Conservation (phyloP, 495 filamentous ascomycete species). For the Amphirosellinia nigrospora region DNA sequence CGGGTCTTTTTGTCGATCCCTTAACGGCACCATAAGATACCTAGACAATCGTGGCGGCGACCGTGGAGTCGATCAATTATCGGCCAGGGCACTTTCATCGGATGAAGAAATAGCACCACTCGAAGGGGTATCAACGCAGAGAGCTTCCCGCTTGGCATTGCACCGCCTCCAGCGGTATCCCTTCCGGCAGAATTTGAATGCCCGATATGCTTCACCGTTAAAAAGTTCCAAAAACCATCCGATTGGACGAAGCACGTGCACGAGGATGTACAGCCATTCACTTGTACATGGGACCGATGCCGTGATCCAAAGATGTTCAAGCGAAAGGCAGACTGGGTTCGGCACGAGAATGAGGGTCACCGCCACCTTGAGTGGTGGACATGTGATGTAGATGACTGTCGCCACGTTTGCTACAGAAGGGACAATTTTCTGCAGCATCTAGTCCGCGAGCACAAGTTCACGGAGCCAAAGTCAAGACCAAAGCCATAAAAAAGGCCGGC, state of each 20-base stretch:
- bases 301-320: slow-evolving; percentile 94
- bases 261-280: slow-evolving; percentile 94
- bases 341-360: slow-evolving; percentile 94
- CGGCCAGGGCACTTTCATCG: slow-evolving; percentile 57
- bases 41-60: slow-evolving; percentile 50
- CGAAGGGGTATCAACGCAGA: slow-evolving; percentile 71
- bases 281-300: slow-evolving; percentile 88
- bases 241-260: slow-evolving; percentile 99
- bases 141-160: slow-evolving; percentile 79
- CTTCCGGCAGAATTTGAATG: slow-evolving; percentile 94
- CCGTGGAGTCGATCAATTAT: slow-evolving; percentile 46
- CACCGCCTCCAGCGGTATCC: slow-evolving; percentile 76
- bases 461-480: slow-evolving; percentile 75
- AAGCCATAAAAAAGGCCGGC: slow-evolving; percentile 60
- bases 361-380: slow-evolving; percentile 93
- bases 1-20: slow-evolving; percentile 65
- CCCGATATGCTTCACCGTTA: slow-evolving; percentile 85
- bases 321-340: slow-evolving; percentile 95
- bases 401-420: slow-evolving; percentile 84
- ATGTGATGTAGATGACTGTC: slow-evolving; percentile 81
- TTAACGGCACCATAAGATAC: slow-evolving; percentile 61
- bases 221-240: slow-evolving; percentile 91
- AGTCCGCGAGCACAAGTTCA: slow-evolving; percentile 88
- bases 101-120: slow-evolving; percentile 68
- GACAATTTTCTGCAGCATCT: slow-evolving; percentile 97